These are phyloP conservation scores for Aspergillus cavernicola DNA, from an alignment of 495 filamentous ascomycete species.

Conservation along the genomic window DNA sequence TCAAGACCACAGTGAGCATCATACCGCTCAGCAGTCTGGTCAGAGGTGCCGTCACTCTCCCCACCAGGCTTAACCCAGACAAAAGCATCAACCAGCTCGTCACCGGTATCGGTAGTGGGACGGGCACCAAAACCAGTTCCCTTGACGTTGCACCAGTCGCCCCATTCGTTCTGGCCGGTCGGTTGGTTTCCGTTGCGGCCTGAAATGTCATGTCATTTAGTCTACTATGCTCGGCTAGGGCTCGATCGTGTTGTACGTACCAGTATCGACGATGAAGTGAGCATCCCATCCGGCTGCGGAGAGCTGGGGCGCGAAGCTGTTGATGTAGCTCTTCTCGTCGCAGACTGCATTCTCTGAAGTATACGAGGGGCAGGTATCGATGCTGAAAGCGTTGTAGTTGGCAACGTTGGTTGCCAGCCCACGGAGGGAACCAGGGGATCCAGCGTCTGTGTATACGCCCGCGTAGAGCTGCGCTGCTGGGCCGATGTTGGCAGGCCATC, in stretches of 20 bases:
- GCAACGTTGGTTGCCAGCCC: slow-evolving; percentile 77
- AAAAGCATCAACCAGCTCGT: slow-evolving; percentile 66
- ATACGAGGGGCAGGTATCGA: slow-evolving; percentile 40
- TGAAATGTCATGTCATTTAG: too few relatives aligned
- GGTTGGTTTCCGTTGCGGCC: slow-evolving; percentile 66
- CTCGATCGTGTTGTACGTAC: too few relatives aligned
- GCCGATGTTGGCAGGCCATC: slow-evolving; percentile 74
- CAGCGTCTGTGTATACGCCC: slow-evolving; percentile 61
- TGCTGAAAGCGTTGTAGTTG: slow-evolving; percentile 67
- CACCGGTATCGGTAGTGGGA: slow-evolving; percentile 59
- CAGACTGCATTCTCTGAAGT: slow-evolving; percentile 43
- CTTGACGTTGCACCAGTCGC: slow-evolving; percentile 82
- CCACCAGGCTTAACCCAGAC: slow-evolving; percentile 85
- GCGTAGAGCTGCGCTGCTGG: slow-evolving; percentile 68
- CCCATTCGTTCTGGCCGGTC: slow-evolving; percentile 61
- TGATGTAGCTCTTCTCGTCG: slow-evolving; percentile 73
- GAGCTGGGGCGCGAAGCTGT: slow-evolving; percentile 61
- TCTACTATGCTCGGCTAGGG: too few relatives aligned
- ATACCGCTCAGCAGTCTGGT: slow-evolving; percentile 59
- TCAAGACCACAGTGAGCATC: slow-evolving; percentile 67
- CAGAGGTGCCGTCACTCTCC: slow-evolving; percentile 73
- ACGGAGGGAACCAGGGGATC: slow-evolving; percentile 61
- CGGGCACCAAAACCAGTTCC: slow-evolving; percentile 72
- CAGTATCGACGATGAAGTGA: slow-evolving; percentile 69
- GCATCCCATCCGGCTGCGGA: slow-evolving; percentile 59